Base-by-base conservation (phyloP, 768 basidiomycete genomes). In the Sporobolomyces phaffii region DNA sequence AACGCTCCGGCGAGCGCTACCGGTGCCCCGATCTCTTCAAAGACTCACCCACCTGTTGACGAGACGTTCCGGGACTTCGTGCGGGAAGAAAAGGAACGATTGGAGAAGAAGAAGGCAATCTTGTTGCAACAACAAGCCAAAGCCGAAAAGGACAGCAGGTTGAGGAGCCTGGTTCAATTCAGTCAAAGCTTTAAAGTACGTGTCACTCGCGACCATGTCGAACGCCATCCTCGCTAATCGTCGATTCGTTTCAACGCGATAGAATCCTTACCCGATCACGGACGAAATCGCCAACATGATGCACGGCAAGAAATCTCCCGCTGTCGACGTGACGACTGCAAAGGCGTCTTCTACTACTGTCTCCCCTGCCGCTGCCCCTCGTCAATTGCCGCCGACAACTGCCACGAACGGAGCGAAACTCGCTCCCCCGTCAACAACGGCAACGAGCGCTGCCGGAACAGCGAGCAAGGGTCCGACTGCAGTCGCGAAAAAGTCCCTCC, bases 31-130 rank as follows among this genome's bases (percentile, higher is more conserved):
- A 41, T 29, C 50, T 56, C 18, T 43, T 45, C 29, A 36, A 57
- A 52, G 9, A 64, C 22, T 26, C 52, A 41, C 82, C 87, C 51
- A 85, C 85, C 67, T 8, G 83, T 90, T 36, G 80, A 90, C 26
- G 85, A 86, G 33, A 88, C 87, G 28, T 94, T 97, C 84, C 84
- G 90, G 62, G 87, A 91, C 73, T 98, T 97, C 74, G 91, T 99
- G 40, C 87, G 87, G 2, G 86, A 84, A 72, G 96, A 98, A 80
- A 89, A 88, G 76, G 88, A 96, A 75, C 84, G 89, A 57, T 79
- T 96, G 63, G 87, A 89, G 49, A 87, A 91, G 80, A 94, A 93
- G 83, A 85, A 89, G 77, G 89, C 91, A 74, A 87, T 88, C 18
- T 28, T 68, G 9, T 15, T 41, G 33, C 59, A 64, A 63, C 60